These are phyloP conservation scores for Closterium sp. DNA, from an alignment of 139 green algal species.

Conservation along the genomic window DNA sequence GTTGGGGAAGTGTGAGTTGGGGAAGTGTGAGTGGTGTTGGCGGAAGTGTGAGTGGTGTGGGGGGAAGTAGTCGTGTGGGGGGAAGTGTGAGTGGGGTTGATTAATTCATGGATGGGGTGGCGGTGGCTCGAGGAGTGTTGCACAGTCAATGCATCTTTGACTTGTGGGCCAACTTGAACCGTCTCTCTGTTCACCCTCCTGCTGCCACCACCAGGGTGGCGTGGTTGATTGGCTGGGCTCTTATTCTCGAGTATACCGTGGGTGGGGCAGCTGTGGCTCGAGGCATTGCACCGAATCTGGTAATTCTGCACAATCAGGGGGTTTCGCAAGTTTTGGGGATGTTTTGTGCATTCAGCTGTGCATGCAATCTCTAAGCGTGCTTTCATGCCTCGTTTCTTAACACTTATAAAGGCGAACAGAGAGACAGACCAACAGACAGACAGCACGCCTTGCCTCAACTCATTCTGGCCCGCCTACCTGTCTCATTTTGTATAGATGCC, in stretches of 20 bases:
- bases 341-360: too few relatives aligned
- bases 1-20: conserved; percentile 39
- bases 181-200: neutral
- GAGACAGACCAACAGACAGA: too few relatives aligned
- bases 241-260: conserved; percentile 51
- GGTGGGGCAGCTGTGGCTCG: conserved; percentile 41
- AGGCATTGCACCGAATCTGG: conserved; percentile 45
- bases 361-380: too few relatives aligned
- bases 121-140: neutral
- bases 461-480: neutral
- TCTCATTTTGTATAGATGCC: neutral
- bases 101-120: neutral
- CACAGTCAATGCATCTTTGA: neutral
- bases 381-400: too few relatives aligned
- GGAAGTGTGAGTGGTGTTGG: too few relatives aligned
- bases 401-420: too few relatives aligned
- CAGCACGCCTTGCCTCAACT: neutral
- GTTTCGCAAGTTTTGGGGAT: neutral
- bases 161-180: too few relatives aligned
- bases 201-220: conserved; percentile 4
- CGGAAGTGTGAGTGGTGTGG: neutral
- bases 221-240: conserved; percentile 45
- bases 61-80: neutral
- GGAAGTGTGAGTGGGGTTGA: neutral
- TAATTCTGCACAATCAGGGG: neutral